A percentile compares a stretch with the other conserved stretches of the same genome.
Evolutionary conservation across 345 rosid genomes (phyloP).

Genomic region (Eucalyptus regnans): DNA sequence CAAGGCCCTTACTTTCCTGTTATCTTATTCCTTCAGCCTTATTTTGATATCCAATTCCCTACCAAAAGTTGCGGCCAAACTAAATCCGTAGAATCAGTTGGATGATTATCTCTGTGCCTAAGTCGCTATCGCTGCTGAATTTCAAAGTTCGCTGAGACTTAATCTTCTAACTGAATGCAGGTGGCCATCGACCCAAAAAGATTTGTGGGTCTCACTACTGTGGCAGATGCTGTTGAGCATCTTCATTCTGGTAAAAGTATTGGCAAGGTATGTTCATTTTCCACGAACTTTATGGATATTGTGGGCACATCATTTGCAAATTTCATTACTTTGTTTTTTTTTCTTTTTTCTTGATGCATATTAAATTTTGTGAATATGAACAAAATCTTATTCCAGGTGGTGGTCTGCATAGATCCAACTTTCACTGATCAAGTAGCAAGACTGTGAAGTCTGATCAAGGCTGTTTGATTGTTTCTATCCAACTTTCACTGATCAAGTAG

Average conservation of each 20-base stretch:
- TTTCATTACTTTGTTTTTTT: not conserved
- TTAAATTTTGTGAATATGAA: not conserved
- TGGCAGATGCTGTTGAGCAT: too few relatives aligned
- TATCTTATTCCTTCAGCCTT: not conserved
- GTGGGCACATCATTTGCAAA: too few relatives aligned
- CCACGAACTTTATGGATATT: too few relatives aligned
- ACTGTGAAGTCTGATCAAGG: conserved; percentile 17
- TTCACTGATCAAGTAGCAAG: conserved; percentile 43
- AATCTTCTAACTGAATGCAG: too few relatives aligned
- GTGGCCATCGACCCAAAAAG: too few relatives aligned
- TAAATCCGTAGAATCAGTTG: not conserved
- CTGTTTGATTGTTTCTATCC: conserved; percentile 12
- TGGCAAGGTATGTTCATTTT: too few relatives aligned
- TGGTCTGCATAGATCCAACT: conserved; percentile 69
- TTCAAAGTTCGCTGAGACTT: not conserved
- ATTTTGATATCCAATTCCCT: not conserved
- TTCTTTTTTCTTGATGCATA: not conserved
- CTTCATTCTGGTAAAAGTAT: too few relatives aligned
- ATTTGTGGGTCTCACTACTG: too few relatives aligned
- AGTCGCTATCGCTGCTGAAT: not conserved
- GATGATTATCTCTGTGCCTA: not conserved
- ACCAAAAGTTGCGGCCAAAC: not conserved
- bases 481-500: conserved; percentile 6
- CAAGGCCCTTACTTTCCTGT: too few relatives aligned
- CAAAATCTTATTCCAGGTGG: conserved; percentile 34